phyloP scores from a whole-genome alignment of 768 basidiomycete genomes.

The Lentinula detonsa region DNA sequence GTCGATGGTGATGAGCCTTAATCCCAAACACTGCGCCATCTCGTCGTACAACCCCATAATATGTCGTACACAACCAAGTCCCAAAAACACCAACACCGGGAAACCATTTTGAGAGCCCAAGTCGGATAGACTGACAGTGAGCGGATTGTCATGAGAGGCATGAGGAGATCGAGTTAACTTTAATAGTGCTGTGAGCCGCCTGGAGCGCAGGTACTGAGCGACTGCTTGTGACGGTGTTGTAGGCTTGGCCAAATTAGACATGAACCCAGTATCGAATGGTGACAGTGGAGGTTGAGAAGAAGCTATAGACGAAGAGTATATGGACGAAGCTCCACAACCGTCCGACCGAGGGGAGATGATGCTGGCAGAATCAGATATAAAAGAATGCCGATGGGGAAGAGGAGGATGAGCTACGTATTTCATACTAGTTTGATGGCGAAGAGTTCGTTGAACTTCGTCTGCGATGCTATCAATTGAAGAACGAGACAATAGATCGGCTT shows the following conservation, averaged over 20 bases:
- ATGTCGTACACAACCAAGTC: constrained; percentile 90
- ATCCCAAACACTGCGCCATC: constrained; percentile 81
- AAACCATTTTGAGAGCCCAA: constrained; percentile 80
- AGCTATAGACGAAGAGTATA: constrained; percentile 44
- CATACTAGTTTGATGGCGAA: constrained; percentile 50
- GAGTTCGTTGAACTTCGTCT: constrained; percentile 69
- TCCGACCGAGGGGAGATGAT: constrained; percentile 52
- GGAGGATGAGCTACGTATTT: constrained; percentile 34
- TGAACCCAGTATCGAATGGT: constrained; percentile 35
- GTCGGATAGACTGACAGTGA: constrained; percentile 90
- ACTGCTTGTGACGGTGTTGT: constrained; percentile 60
- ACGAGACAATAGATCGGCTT: constrained; percentile 62
- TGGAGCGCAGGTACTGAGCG: constrained; percentile 83
- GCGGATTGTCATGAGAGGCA: constrained; percentile 64
- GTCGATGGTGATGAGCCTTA: constrained; percentile 92
- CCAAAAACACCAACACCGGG: constrained; percentile 89
- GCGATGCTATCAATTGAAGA: constrained; percentile 87
- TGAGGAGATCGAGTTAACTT: constrained; percentile 77
- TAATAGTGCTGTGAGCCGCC: constrained; percentile 76
- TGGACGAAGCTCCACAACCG: constrained; percentile 39
- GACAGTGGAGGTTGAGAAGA: constrained; percentile 41
- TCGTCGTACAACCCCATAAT: constrained; percentile 95
- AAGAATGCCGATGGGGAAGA: constrained; percentile 44
- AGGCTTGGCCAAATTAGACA: constrained; percentile 36
- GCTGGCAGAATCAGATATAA: constrained; percentile 52